Evolutionary conservation across 2,329 filamentous ascomycete genomes (phyloP), one percentile per base, ranked within the genome.

Genomic region (Aureobasidium sp.): DNA sequence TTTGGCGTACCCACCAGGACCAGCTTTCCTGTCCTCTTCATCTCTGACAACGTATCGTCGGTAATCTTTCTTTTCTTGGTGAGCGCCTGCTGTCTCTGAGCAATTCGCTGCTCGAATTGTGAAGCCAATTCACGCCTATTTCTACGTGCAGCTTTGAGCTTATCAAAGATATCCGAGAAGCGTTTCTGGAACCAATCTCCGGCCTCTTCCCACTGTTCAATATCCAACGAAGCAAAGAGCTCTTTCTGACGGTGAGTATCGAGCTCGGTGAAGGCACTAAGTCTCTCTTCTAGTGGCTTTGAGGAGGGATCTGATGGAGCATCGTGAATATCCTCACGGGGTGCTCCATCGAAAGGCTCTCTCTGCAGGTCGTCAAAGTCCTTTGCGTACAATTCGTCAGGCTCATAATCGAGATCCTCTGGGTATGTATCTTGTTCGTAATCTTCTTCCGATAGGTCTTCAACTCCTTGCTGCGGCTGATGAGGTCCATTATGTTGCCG

Each of bases 171-270:
- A 4, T 75, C 71, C 50, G 74, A 74, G 66, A 86, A 85, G 54
- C 78, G 76, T 1, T 80, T 78, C 1, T 86, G 75, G 49, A 87
- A 79, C 77, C 83, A 82, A 62, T 85, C 81, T 3, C 84, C 84
- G 29, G 83, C 81, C 49, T 84, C 78, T 71, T 86, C 84, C 82
- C 84, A 86, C 64, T 86, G 78, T 3, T 76, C 70, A 16, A 85
- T 76, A 0, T 74, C 72, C 44, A 86, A 74, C 10, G 76, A 77
- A 1, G 74, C 71, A 64, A 87, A 79, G 69, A 85, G 83, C 0
- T 71, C 66, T 3, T 70, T 69, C 63, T 83, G 80, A 3, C 78
- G 73, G 30, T 72, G 55, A 10, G 34, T 29, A 10, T 65, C 49
- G 10, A 63, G 16, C 1, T 25, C 27, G 13, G 61, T 61, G 9